Evolutionary conservation across 2,329 filamentous ascomycete genomes (phyloP).

Genomic region (Parafenestella ontariensis): DNA sequence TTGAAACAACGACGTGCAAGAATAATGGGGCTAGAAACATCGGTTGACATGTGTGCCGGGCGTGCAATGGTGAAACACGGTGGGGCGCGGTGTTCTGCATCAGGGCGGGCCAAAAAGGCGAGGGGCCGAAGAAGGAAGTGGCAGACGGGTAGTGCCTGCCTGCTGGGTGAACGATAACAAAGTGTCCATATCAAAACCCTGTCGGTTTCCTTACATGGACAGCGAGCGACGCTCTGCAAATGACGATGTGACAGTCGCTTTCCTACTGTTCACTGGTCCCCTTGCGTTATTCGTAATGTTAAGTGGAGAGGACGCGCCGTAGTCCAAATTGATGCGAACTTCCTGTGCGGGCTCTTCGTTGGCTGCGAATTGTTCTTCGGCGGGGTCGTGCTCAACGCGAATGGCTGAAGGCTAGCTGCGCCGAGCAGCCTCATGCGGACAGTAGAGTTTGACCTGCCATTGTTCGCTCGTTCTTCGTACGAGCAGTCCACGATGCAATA

Average conservation of each 20-base stretch:
- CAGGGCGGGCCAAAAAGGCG: constrained; percentile 3
- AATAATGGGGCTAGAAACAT: background rate
- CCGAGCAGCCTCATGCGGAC: constrained; percentile 6
- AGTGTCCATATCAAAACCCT: constrained; percentile 1
- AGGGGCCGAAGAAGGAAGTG: constrained; percentile 1
- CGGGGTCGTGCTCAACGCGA: constrained; percentile 9
- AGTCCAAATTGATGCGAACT: constrained; percentile 13
- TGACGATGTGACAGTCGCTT: constrained; percentile 7
- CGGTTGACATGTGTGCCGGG: background rate
- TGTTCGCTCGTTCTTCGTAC: background rate
- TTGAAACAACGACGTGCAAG: constrained; percentile 7
- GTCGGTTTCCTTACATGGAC: constrained; percentile 5
- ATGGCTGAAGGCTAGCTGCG: constrained; percentile 14
- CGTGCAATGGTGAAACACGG: constrained; percentile 11
- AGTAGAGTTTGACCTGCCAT: background rate
- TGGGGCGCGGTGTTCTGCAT: constrained; percentile 6
- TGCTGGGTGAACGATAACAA: background rate
- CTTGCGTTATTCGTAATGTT: constrained; percentile 4
- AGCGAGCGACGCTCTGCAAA: constrained; percentile 8
- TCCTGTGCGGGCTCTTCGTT: constrained; percentile 3
- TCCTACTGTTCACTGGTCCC: background rate
- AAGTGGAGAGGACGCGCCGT: constrained; percentile 1
- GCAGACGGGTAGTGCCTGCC: background rate
- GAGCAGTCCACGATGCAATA: background rate
- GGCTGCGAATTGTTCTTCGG: constrained; percentile 8